Percentiles rank a stretch among this genome's conserved stretches.
phyloP scores from a whole-genome alignment of 495 filamentous ascomycete genomes.

The Penicillium herquei region DNA sequence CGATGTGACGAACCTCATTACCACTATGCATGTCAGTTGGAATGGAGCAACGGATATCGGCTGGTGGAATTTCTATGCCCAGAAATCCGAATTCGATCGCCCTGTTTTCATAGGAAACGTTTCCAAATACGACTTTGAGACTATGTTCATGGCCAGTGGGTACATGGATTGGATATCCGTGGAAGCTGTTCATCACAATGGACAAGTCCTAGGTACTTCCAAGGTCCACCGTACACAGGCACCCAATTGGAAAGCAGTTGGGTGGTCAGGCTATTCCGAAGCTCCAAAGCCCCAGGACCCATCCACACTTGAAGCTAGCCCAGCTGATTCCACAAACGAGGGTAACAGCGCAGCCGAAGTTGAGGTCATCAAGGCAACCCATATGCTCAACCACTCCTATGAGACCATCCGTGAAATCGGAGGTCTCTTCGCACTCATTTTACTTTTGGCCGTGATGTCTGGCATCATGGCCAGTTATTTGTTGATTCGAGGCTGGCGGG shows the following conservation, averaged over 20 bases:
- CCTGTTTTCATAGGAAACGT: slow-evolving; percentile 26
- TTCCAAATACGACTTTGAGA: slow-evolving; percentile 29
- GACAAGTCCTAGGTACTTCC: slow-evolving; percentile 19
- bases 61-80: slow-evolving; percentile 37
- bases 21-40: slow-evolving; percentile 42
- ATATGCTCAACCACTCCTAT: slow-evolving; percentile 18
- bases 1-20: slow-evolving; percentile 28
- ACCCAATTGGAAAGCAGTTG: slow-evolving; percentile 20
- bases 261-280: slow-evolving; percentile 9
- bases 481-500: slow-evolving; percentile 29
- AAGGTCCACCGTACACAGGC: slow-evolving; percentile 18
- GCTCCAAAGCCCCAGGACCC: slow-evolving; percentile 21
- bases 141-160: slow-evolving; percentile 30
- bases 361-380: slow-evolving; percentile 20
- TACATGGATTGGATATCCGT: slow-evolving; percentile 45
- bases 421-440: slow-evolving; percentile 20
- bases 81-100: slow-evolving; percentile 21
- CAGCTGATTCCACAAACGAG: slow-evolving; percentile 3
- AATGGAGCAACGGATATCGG: slow-evolving; percentile 47
- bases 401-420: slow-evolving; percentile 21
- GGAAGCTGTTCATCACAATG: slow-evolving; percentile 39
- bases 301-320: slow-evolving; percentile 3
- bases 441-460: slow-evolving; percentile 22
- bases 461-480: slow-evolving; percentile 20
- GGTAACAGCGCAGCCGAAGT: slow-evolving; percentile 9